Percentiles rank a stretch among this genome's conserved stretches.
Conservation (phyloP, 345 rosid genomes). For the Salix suchowensis region DNA sequence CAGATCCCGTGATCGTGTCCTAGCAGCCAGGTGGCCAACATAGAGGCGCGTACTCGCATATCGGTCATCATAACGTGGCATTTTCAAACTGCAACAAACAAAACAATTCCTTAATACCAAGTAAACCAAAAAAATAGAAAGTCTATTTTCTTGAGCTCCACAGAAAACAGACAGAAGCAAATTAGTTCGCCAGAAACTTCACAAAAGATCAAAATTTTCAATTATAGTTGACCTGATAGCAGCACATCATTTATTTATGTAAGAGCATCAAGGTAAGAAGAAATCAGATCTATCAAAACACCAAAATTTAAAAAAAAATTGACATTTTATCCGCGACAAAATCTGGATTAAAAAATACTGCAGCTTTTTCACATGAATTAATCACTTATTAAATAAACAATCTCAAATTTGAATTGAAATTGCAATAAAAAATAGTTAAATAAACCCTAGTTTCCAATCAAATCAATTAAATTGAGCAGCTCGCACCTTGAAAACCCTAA, state of each 20-base stretch:
- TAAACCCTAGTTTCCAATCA: neutral
- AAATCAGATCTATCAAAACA: neutral
- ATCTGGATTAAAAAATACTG: neutral
- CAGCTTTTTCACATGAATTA: neutral
- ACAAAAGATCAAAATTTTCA: neutral
- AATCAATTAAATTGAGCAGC: too few relatives aligned
- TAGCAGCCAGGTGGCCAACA: slow-evolving; percentile 62
- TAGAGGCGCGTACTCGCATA: slow-evolving; percentile 63
- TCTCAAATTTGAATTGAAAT: neutral
- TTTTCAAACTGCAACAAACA: slow-evolving; percentile 29
- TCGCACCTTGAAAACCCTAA: slow-evolving; percentile 5
- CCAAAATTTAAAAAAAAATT: neutral
- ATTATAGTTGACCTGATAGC: neutral
- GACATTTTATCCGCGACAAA: neutral
- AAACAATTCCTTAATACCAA: neutral
- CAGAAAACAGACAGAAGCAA: neutral
- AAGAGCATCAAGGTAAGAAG: neutral
- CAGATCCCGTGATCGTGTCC: slow-evolving; percentile 66
- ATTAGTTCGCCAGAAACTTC: neutral
- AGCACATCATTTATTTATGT: neutral
- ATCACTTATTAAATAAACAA: neutral
- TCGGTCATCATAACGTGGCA: slow-evolving; percentile 79
- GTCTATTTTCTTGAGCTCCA: neutral
- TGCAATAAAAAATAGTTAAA: neutral
- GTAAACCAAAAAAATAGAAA: neutral